Evolutionary conservation across 192 early-diverging fungal genomes (phyloP), one percentile per base, ranked within the genome.

Genomic region (Umbelopsis sp.): DNA sequence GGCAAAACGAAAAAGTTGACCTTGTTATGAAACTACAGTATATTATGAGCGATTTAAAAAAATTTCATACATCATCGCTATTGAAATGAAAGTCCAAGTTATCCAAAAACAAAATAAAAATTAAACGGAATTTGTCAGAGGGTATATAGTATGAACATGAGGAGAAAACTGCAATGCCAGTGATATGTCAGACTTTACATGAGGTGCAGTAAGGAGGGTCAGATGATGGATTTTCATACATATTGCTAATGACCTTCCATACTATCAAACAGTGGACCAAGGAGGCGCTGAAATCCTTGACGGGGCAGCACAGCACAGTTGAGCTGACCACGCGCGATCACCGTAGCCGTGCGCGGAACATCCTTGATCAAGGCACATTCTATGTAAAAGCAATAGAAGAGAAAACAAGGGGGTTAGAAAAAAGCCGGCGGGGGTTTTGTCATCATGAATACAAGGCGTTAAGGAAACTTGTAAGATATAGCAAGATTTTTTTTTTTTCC

Each of bases 281-380:
- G 80, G 21, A 91, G 79, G 50, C 90, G 84, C 22, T 84, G 86
- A 73, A 91, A 91, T 5, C 89, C 85, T 82, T 90, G 87, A 71
- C 87, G 87, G 52, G 83, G 86, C 12, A 91, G 69, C 12, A 85
- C 86, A 11, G 88, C 89, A 66, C 84, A 80, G 74, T 88, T 90
- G 47, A 91, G 73, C 4, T 79, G 69, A 38, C 90, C 89, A 47
- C 75, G 80, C 16, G 90, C 89, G 29, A 71, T 78, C 36, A 91
- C 83, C 5, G 88, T 90, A 6, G 89, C 89, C 70, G 77, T 80
- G 53, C 90, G 77, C 26, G 90, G 90, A 52, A 88, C 81, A 71
- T 91, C 80, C 17, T 84, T 86, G 25, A 91, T 52, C 17, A 91
- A 76, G 25, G 90, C 90, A 12, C 91, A 82, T 76, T 91, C 90